Percentiles rank a stretch among this genome's conserved stretches.
Evolutionary conservation across 148 eudicot genomes (phyloP).

Genomic region (Euryodendron excelsum): DNA sequence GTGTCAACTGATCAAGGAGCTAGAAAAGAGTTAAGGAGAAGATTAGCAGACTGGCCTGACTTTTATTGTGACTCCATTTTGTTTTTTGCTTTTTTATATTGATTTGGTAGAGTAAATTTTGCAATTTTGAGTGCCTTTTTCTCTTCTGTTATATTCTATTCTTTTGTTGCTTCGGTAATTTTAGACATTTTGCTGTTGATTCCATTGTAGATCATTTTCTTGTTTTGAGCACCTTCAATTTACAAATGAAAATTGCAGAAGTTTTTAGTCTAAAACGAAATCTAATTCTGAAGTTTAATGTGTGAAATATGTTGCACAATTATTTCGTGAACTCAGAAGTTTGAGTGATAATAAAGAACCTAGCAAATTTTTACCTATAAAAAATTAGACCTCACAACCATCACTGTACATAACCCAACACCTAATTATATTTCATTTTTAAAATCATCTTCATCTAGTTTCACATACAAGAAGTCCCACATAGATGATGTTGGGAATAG

Average conservation of each 20-base stretch:
- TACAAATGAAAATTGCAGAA: neutral
- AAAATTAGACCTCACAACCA: neutral
- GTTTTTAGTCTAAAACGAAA: neutral
- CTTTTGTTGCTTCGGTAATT: neutral
- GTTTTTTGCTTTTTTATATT: neutral
- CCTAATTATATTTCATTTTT: neutral
- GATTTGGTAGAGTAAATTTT: neutral
- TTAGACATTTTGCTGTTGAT: neutral
- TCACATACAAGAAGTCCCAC: neutral
- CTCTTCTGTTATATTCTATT: neutral
- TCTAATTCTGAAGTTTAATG: neutral
- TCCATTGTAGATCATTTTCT: neutral
- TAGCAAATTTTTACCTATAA: neutral
- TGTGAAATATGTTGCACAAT: neutral
- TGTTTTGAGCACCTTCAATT: neutral
- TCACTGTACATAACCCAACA: neutral
- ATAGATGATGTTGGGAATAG: neutral
- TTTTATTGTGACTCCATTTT: constrained; percentile 2
- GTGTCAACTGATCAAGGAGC: constrained; percentile 44
- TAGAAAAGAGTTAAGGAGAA: constrained; percentile 1
- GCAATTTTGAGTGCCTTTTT: neutral
- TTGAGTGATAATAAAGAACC: neutral
- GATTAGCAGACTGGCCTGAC: constrained; percentile 11
- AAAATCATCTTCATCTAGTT: neutral
- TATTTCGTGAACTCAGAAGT: neutral